Evolutionary conservation across 495 filamentous ascomycete genomes (phyloP).

Genomic region (Aspergillus baeticus): DNA sequence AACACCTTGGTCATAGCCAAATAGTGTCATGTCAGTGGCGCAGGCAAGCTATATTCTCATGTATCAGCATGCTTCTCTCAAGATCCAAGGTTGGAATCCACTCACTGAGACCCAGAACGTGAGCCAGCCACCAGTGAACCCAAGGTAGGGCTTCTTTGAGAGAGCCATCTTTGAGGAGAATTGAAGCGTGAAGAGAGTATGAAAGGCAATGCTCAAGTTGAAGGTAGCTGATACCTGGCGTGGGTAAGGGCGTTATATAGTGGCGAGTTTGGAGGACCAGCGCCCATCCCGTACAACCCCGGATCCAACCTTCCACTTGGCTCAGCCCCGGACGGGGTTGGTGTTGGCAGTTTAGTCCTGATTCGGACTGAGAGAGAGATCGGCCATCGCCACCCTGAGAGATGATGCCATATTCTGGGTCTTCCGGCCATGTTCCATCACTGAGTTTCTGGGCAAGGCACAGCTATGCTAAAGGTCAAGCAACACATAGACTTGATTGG

Average conservation of each 20-base stretch:
- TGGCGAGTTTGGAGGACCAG: not conserved
- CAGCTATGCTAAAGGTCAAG: not conserved
- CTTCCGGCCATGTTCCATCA: not conserved
- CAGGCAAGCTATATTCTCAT: conserved; percentile 42
- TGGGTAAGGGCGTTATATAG: not conserved
- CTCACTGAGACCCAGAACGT: conserved; percentile 58
- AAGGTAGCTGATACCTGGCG: not conserved
- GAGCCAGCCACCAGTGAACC: conserved; percentile 55
- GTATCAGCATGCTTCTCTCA: not conserved
- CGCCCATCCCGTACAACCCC: not conserved
- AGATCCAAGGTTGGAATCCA: not conserved
- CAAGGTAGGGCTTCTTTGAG: conserved; percentile 53
- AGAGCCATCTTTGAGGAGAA: no score
- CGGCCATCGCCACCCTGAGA: not conserved
- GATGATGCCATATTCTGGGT: not conserved
- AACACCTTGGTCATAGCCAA: conserved; percentile 62
- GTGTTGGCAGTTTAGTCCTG: not conserved
- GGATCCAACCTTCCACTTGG: not conserved
- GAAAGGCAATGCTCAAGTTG: no score
- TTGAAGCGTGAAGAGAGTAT: not conserved
- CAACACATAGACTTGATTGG: not conserved
- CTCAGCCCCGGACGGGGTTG: not conserved
- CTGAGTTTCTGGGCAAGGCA: not conserved
- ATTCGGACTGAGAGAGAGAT: not conserved
- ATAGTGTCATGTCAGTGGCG: conserved; percentile 57